Conservation (phyloP, 1,139 yeast genomes). For the Starmera stellimalicola region DNA sequence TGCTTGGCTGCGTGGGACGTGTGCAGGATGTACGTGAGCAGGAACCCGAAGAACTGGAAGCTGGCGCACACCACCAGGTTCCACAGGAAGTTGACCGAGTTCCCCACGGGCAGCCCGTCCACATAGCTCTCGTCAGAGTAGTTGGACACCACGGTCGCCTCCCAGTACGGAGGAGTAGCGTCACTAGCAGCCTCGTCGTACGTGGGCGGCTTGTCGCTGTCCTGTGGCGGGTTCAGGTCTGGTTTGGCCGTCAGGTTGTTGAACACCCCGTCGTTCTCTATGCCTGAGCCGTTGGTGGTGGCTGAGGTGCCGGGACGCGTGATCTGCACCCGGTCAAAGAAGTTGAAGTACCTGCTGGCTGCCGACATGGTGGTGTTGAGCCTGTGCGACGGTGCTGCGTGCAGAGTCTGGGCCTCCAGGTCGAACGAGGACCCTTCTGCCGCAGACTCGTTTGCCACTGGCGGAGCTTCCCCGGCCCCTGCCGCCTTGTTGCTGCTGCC, state of each 20-base stretch:
- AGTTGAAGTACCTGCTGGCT: too few relatives aligned
- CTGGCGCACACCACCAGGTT: constrained; percentile 80
- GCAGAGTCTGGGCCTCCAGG: not conserved
- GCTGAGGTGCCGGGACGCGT: not conserved
- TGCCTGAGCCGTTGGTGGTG: constrained; percentile 34
- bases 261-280: constrained; percentile 79
- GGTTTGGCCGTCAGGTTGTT: constrained; percentile 86
- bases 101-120: constrained; percentile 96
- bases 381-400: not conserved
- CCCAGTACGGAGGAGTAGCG: constrained; percentile 96
- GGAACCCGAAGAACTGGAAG: constrained; percentile 89
- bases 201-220: constrained; percentile 66
- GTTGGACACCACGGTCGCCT: constrained; percentile 75
- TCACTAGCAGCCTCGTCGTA: constrained; percentile 96
- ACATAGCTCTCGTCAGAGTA: constrained; percentile 83
- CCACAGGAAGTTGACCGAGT: constrained; percentile 81
- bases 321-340: constrained; percentile 22
- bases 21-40: constrained; percentile 81
- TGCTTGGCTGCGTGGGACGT: constrained; percentile 97
- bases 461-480: too few relatives aligned
- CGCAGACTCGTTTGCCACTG: too few relatives aligned
- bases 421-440: too few relatives aligned
- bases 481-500: too few relatives aligned
- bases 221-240: constrained; percentile 33
- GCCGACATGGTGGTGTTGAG: not conserved